Conservation (phyloP, 2,329 filamentous ascomycete species). For the Fusarium vanettenii region DNA sequence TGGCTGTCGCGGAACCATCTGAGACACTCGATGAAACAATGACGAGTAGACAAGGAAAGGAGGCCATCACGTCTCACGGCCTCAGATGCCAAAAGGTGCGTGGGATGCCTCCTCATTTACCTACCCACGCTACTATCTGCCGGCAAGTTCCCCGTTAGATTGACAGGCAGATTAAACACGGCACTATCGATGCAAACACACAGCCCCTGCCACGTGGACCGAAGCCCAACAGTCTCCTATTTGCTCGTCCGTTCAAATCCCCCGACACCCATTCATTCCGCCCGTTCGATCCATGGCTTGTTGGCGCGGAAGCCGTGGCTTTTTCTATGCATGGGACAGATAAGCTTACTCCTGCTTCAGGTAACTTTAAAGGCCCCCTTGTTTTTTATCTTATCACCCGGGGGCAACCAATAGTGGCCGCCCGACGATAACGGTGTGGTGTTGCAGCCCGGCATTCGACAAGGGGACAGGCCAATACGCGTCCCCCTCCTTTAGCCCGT, state of each 20-base stretch:
- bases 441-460: neutral
- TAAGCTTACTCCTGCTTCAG: neutral
- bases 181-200: neutral
- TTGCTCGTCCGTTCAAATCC: neutral
- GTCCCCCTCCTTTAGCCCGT: slow-evolving; percentile 11
- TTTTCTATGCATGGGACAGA: neutral
- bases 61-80: neutral
- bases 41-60: neutral
- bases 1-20: neutral
- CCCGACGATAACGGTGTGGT: neutral
- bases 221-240: neutral
- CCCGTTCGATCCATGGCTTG: neutral
- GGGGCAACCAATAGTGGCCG: no score
- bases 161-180: neutral
- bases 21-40: neutral
- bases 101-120: neutral
- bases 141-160: neutral
- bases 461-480: neutral
- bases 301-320: neutral
- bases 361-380: neutral
- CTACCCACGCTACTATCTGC: neutral
- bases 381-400: neutral
- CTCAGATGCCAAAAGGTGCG: neutral
- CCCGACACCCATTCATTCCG: neutral
- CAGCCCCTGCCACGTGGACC: neutral